These are phyloP conservation scores for Aspergillus sparsus DNA, from an alignment of 495 filamentous ascomycete genomes.

Conservation along the genomic window DNA sequence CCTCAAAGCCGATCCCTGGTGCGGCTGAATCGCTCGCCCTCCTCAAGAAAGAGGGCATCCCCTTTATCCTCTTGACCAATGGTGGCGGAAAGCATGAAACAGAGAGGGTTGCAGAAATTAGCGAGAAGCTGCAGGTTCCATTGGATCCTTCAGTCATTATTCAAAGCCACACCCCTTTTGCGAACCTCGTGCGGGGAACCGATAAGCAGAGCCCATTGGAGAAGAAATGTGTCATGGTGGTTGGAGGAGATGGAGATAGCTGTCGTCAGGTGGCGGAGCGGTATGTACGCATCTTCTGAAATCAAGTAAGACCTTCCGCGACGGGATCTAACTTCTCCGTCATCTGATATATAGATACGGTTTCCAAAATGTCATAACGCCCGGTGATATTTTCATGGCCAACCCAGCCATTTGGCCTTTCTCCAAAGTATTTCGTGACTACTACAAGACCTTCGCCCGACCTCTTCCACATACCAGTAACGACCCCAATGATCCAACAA, in stretches of 20 bases:
- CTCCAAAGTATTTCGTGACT: conserved; percentile 56
- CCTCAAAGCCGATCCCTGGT: conserved; percentile 74
- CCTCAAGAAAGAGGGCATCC: conserved; percentile 70
- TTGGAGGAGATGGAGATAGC: conserved; percentile 75
- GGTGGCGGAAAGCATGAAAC: conserved; percentile 79
- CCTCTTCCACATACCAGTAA: conserved; percentile 52
- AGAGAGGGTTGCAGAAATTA: conserved; percentile 70
- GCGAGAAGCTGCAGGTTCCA: conserved; percentile 58
- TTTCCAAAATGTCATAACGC: conserved; percentile 80
- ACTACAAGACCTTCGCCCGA: conserved; percentile 62
- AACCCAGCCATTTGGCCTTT: conserved; percentile 82
- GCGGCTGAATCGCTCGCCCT: conserved; percentile 72
- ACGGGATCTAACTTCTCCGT: not conserved
- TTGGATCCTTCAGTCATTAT: conserved; percentile 69
- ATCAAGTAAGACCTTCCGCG: not conserved
- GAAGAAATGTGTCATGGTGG: conserved; percentile 76
- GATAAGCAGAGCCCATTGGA: conserved; percentile 46
- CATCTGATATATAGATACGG: conserved; percentile 59
- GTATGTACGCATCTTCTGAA: conserved; percentile 27
- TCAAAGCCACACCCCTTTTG: conserved; percentile 84
- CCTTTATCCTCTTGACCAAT: conserved; percentile 87
- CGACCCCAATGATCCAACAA: conserved; percentile 40
- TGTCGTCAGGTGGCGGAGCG: conserved; percentile 74
- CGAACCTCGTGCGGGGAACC: conserved; percentile 48
- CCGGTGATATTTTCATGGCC: conserved; percentile 76